A percentile compares a stretch with the other conserved stretches of the same genome.
These are phyloP conservation scores for Fusarium anthophilum DNA, from an alignment of 2,329 filamentous ascomycete genomes.

Conservation along the genomic window DNA sequence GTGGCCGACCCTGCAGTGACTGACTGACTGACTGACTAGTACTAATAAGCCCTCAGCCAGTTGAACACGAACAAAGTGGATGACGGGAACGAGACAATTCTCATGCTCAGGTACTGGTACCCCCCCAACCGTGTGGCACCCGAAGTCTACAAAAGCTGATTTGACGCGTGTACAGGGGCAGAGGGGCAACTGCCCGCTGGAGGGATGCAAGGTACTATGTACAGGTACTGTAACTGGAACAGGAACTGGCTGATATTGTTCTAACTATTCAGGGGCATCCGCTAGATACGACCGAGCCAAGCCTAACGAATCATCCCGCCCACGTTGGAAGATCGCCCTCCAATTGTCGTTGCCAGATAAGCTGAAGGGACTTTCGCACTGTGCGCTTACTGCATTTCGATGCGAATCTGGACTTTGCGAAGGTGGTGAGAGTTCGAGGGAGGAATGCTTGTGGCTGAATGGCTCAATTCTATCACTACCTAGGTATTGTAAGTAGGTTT, in stretches of 20 bases:
- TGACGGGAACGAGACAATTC: conserved; percentile 1
- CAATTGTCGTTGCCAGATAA: conserved; percentile 29
- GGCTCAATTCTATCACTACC: background rate
- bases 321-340: conserved; percentile 46
- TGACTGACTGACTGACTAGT: conserved; percentile 9
- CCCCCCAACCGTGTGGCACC: conserved; percentile 18
- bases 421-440: conserved; percentile 10
- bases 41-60: conserved; percentile 13
- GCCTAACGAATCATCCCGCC: conserved; percentile 47
- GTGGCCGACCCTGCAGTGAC: background rate
- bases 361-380: conserved; percentile 18
- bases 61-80: conserved; percentile 31
- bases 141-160: background rate
- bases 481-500: background rate
- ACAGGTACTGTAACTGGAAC: conserved; percentile 13
- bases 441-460: conserved; percentile 27
- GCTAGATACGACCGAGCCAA: conserved; percentile 15
- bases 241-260: conserved; percentile 30
- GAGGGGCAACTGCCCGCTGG: conserved; percentile 16
- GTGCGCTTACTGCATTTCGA: conserved; percentile 24
- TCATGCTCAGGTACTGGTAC: conserved; percentile 30
- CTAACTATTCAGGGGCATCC: conserved; percentile 39
- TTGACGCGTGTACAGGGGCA: conserved; percentile 40
- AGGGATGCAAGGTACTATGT: conserved; percentile 28
- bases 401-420: conserved; percentile 2